A percentile compares a stretch with the other conserved stretches of the same genome.
phyloP scores from a whole-genome alignment of 1,139 yeast species.

The Lodderomyces orthopsilosis region DNA sequence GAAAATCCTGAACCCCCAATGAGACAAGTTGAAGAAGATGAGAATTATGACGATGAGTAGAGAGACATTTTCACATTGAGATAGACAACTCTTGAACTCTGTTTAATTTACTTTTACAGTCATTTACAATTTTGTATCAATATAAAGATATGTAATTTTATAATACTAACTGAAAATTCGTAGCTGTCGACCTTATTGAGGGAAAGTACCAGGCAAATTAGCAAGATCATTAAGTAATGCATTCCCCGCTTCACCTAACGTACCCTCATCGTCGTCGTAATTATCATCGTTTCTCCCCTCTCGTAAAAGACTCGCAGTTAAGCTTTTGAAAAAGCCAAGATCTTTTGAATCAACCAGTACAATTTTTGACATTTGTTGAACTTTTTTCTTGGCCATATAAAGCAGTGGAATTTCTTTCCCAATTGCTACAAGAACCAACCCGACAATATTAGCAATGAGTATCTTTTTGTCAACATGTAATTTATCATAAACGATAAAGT shows the following conservation, averaged over 20 bases:
- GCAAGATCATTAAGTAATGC: neutral
- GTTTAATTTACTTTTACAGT: slow-evolving; percentile 1
- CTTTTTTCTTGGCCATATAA: slow-evolving; percentile 28
- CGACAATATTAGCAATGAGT: slow-evolving; percentile 33
- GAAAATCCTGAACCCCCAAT: slow-evolving; percentile 61
- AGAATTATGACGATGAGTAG: slow-evolving; percentile 73
- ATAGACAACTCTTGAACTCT: neutral
- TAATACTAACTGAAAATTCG: too few species aligned
- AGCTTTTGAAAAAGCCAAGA: neutral
- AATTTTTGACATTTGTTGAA: slow-evolving; percentile 23
- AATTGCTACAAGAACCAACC: slow-evolving; percentile 32
- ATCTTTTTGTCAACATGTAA: slow-evolving; percentile 25
- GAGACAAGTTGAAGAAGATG: slow-evolving; percentile 79
- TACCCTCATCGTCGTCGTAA: neutral
- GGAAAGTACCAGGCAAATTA: slow-evolving; percentile 1
- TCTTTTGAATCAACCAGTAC: slow-evolving; percentile 12
- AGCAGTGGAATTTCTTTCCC: slow-evolving; percentile 34
- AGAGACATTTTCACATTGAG: neutral
- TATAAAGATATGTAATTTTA: slow-evolving; percentile 1
- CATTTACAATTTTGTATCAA: slow-evolving; percentile 5
- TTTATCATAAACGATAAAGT: slow-evolving; percentile 5
- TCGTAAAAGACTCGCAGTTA: neutral
- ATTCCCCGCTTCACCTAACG: neutral
- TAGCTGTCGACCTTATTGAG: too few species aligned
- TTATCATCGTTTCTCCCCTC: neutral